phyloP scores from a whole-genome alignment of 495 filamentous ascomycete species.

The Podospora didyma region DNA sequence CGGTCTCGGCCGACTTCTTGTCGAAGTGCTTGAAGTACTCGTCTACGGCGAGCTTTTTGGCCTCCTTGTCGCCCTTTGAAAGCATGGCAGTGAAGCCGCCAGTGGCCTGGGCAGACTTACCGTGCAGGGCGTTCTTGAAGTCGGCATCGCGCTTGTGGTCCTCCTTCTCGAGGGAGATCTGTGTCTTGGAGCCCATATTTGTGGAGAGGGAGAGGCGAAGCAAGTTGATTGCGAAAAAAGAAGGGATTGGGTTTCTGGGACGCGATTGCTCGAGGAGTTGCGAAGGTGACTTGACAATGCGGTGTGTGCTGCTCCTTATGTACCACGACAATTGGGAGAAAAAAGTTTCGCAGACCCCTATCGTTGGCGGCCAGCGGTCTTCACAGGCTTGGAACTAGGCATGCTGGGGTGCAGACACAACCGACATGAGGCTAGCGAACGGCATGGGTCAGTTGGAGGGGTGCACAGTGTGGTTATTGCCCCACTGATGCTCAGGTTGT shows the following conservation, averaged over 20 bases:
- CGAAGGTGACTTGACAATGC: not conserved
- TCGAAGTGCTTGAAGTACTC: conserved; percentile 99
- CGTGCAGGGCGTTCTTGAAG: conserved; percentile 91
- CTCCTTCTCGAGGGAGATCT: conserved; percentile 68
- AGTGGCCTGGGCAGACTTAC: conserved; percentile 65
- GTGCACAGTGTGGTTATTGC: not conserved
- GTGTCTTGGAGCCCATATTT: conserved; percentile 57
- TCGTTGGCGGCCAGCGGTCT: not conserved
- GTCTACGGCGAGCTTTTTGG: conserved; percentile 85
- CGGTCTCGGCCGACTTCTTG: conserved; percentile 75
- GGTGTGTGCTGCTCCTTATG: not conserved
- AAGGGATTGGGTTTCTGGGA: not conserved
- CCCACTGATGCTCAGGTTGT: not conserved
- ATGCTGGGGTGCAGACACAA: conserved; percentile 2
- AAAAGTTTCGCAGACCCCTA: conserved; percentile 13
- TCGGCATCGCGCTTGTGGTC: conserved; percentile 85
- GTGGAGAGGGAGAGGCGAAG: conserved; percentile 12
- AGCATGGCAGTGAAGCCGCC: conserved; percentile 82
- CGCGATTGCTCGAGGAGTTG: not conserved
- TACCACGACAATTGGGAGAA: not conserved
- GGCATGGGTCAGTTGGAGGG: conserved; percentile 4
- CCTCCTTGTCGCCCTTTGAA: conserved; percentile 65
- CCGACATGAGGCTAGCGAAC: not conserved
- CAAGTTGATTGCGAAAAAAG: not conserved
- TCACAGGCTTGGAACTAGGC: conserved; percentile 4